Evolutionary conservation across 345 rosid species (phyloP).

Genomic region (Aquilaria sinensis): DNA sequence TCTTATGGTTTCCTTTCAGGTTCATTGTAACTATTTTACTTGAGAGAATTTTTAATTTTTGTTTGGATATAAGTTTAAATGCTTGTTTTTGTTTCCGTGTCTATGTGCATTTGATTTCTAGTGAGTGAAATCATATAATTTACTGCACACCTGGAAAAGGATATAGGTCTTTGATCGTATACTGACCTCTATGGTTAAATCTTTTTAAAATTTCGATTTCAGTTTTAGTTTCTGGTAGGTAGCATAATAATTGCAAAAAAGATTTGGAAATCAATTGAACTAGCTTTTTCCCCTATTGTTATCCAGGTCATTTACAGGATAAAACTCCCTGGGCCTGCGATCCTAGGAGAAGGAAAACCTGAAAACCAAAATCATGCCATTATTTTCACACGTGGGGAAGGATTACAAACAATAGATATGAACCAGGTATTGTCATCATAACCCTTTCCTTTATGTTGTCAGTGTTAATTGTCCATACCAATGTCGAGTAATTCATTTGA

Average conservation of each 20-base stretch:
- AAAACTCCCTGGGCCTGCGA: slow-evolving; percentile 95
- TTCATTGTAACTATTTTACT: neutral
- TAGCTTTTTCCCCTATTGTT: neutral
- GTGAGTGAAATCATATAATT: too few species aligned
- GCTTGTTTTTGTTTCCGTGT: too few species aligned
- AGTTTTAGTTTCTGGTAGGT: too few species aligned
- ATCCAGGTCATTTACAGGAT: slow-evolving; percentile 89
- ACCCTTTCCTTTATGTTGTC: neutral
- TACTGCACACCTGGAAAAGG: too few species aligned
- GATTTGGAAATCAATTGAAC: too few species aligned
- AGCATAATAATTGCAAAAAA: too few species aligned
- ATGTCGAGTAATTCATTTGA: neutral
- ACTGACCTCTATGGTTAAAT: too few species aligned
- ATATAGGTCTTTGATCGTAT: too few species aligned
- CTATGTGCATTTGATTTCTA: too few species aligned
- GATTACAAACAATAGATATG: slow-evolving; percentile 98
- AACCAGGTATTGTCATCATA: slow-evolving; percentile 60
- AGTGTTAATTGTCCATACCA: neutral
- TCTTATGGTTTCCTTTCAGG: neutral
- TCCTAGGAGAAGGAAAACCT: slow-evolving; percentile 98
- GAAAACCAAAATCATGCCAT: slow-evolving; percentile 99
- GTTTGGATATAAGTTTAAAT: too few species aligned
- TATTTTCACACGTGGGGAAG: slow-evolving; percentile 97
- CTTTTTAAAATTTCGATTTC: too few species aligned
- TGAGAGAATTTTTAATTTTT: too few species aligned